Evolutionary conservation across 768 basidiomycete genomes (phyloP), one percentile per base, ranked within the genome.

Genomic region (Lepiota brunneoincarnata): DNA sequence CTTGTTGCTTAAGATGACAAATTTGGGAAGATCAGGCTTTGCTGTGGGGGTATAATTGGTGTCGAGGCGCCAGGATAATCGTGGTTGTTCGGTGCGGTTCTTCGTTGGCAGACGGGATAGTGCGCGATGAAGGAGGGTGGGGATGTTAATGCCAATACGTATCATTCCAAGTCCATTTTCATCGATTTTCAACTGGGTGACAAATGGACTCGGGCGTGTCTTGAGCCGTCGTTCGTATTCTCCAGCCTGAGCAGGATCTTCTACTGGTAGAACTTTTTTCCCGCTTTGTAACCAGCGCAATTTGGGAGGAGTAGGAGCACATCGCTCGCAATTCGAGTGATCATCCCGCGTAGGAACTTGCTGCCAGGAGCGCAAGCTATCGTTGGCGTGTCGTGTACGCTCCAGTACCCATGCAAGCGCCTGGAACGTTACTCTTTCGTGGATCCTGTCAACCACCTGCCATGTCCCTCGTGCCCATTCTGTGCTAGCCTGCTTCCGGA

Each of bases 171-270:
- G 66, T 17, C 81, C 81, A 38, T 82, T 69, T 18, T 83, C 80
- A 50, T 80, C 79, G 23, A 89, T 66, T 60, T 80, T 86, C 26
- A 94, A 77, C 64, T 94, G 92, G 0, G 93, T 89, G 49, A 95
- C 80, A 65, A 97, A 93, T 0, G 94, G 86, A 42, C 76, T 82
- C 0, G 95, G 95, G 17, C 95, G 84, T 52, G 80, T 76, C 72
- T 98, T 98, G 53, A 98, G 75, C 18, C 87, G 80, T 49, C 91
- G 84, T 65, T 98, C 95, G 64, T 92, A 97, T 63, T 86, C 80
- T 5, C 93, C 93, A 39, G 95, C 94, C 64, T 96, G 83, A 10
- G 84, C 75, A 15, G 89, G 80, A 62, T 97, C 91, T 63, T 98
- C 95, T 28, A 93, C 73, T 0, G 92, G 84, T 18, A 80, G 67